Percentiles rank a stretch among this genome's conserved stretches.
Evolutionary conservation across 495 filamentous ascomycete species (phyloP).

Genomic region (Aspergillus diversus): DNA sequence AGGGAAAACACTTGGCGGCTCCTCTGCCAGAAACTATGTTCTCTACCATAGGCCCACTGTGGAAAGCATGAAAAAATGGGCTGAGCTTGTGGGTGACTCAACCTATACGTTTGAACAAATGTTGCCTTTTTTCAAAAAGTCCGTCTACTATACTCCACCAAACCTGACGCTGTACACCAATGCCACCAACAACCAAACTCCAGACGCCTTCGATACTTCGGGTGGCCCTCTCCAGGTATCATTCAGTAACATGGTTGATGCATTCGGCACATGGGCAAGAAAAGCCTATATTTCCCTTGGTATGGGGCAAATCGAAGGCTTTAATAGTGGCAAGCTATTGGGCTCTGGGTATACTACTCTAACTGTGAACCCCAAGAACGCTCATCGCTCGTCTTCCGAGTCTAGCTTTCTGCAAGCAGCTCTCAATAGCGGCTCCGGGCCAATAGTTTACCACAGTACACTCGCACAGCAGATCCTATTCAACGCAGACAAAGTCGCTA

Average conservation of each 20-base stretch:
- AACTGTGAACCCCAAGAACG: constrained; percentile 41
- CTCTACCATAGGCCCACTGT: constrained; percentile 41
- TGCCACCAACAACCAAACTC: constrained; percentile 34
- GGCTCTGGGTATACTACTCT: constrained; percentile 35
- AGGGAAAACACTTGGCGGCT: constrained; percentile 32
- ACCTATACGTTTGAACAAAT: constrained; percentile 54
- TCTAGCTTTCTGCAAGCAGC: constrained; percentile 43
- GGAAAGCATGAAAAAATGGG: constrained; percentile 53
- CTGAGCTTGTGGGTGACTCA: constrained; percentile 55
- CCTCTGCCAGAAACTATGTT: constrained; percentile 52
- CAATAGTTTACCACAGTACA: constrained; percentile 45
- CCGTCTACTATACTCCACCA: constrained; percentile 53
- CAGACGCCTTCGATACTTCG: constrained; percentile 29
- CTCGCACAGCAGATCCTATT: constrained; percentile 50
- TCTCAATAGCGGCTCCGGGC: constrained; percentile 23
- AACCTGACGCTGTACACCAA: constrained; percentile 28
- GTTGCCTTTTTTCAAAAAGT: constrained; percentile 56
- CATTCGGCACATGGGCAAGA: constrained; percentile 31
- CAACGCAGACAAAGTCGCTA: constrained; percentile 46
- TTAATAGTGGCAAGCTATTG: constrained; percentile 41
- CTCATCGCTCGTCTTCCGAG: constrained; percentile 41
- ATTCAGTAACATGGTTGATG: constrained; percentile 26
- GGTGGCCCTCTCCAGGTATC: constrained; percentile 43
- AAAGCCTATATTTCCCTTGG: constrained; percentile 35
- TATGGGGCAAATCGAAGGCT: constrained; percentile 28